These are phyloP conservation scores for Nannochloropsis gaditana DNA, from an alignment of 108 stramenopile genomes.

Conservation along the genomic window DNA sequence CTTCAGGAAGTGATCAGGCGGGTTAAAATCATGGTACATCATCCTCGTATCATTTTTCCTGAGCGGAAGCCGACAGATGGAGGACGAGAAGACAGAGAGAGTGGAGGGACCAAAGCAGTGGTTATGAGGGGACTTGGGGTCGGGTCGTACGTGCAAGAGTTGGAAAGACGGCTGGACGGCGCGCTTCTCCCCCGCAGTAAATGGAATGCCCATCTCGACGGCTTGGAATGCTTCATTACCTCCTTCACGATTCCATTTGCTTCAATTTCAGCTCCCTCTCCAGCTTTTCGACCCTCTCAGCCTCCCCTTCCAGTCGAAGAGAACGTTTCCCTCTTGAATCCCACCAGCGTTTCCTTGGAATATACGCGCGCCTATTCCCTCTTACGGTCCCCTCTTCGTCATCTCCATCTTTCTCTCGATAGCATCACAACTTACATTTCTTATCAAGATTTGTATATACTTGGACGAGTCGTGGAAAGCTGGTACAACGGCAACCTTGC, in stretches of 20 bases:
- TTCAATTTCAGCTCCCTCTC: not conserved
- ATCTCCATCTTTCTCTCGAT: not conserved
- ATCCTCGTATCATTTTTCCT: not conserved
- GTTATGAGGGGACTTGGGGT: not conserved
- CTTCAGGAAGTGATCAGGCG: not conserved
- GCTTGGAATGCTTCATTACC: slow-evolving; percentile 14
- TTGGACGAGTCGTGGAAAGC: not conserved
- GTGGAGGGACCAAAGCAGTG: not conserved
- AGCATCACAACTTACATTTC: not conserved
- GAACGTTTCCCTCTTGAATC: slow-evolving; percentile 1
- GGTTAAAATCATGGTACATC: not conserved
- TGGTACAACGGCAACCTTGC: not conserved
- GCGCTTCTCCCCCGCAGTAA: not conserved
- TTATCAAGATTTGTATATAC: slow-evolving; percentile 6
- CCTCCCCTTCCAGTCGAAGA: not conserved
- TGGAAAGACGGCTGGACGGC: not conserved
- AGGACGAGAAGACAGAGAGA: not conserved
- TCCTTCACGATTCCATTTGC: not conserved
- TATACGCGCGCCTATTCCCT: not conserved
- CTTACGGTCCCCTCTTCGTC: not conserved
- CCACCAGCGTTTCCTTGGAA: not conserved
- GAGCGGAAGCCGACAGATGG: not conserved
- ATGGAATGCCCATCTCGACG: not conserved
- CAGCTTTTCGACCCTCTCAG: not conserved
- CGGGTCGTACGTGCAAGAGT: not conserved